A percentile compares a stretch with the other conserved stretches of the same genome.
phyloP scores from a whole-genome alignment of 495 filamentous ascomycete genomes.

The Cryomyces antarcticus region DNA sequence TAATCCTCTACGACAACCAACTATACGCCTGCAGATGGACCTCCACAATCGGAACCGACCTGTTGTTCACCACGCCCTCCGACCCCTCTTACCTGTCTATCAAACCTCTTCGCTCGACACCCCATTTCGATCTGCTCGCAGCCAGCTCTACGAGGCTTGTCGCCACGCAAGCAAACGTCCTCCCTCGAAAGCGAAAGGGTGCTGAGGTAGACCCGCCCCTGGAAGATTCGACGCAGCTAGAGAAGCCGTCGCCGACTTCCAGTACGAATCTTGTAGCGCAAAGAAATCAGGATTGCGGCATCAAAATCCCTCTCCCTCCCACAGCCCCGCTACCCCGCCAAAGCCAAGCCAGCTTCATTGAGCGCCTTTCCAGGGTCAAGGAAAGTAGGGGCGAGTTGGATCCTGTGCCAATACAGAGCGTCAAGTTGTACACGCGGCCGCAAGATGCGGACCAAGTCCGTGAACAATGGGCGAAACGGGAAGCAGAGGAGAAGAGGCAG shows the following conservation, averaged over 20 bases:
- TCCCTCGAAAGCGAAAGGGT: constrained; percentile 23
- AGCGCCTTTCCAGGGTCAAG: background rate
- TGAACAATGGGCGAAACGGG: too few relatives aligned
- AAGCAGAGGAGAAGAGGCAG: too few relatives aligned
- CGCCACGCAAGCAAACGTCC: constrained; percentile 15
- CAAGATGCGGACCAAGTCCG: too few relatives aligned
- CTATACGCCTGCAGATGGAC: constrained; percentile 61
- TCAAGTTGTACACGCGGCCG: too few relatives aligned
- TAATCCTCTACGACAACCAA: constrained; percentile 53
- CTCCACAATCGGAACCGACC: constrained; percentile 57
- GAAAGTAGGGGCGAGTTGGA: background rate
- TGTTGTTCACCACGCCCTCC: constrained; percentile 39
- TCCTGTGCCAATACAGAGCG: too few relatives aligned
- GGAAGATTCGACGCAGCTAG: background rate
- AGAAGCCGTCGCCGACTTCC: constrained; percentile 9
- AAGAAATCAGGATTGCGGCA: constrained; percentile 13
- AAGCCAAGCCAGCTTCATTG: constrained; percentile 3
- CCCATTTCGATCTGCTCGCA: constrained; percentile 21
- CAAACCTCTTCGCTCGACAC: constrained; percentile 13
- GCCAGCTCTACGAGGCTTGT: constrained; percentile 18
- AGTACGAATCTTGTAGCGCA: constrained; percentile 20
- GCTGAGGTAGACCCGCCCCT: background rate
- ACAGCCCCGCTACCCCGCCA: too few relatives aligned
- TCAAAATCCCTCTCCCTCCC: too few relatives aligned
- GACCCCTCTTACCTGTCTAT: background rate